Conservation (phyloP, 139 green algal species). For the Picochlorum sp. region DNA sequence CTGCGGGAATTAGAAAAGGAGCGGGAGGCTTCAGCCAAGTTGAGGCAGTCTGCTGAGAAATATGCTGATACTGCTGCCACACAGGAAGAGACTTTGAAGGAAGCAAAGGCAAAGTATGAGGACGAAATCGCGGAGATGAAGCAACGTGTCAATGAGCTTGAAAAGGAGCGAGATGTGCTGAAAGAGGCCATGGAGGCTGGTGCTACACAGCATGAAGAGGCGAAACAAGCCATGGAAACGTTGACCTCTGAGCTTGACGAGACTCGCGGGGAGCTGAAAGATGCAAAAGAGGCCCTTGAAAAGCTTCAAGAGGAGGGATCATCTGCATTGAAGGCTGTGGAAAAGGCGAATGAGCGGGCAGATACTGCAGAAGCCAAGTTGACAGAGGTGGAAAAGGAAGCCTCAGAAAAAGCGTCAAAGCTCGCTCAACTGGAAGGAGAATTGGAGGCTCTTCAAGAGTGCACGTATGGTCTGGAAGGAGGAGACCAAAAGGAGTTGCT, state of each 20-base stretch:
- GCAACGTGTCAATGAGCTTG: constrained; percentile 16
- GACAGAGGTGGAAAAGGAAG: constrained; percentile 8
- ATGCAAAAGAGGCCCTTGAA: neutral
- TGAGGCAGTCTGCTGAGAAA: constrained; percentile 2
- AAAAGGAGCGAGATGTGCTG: constrained; percentile 30
- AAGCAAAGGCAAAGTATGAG: neutral
- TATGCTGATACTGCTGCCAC: constrained; percentile 2
- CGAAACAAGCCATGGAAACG: constrained; percentile 29
- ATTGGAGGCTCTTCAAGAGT: constrained; percentile 61
- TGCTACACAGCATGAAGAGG: constrained; percentile 22
- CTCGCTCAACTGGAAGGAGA: constrained; percentile 40
- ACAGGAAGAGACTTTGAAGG: constrained; percentile 8
- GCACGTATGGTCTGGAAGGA: constrained; percentile 40
- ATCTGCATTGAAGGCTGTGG: neutral
- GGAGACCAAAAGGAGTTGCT: constrained; percentile 63
- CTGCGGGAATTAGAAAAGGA: constrained; percentile 28
- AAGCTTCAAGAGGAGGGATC: neutral
- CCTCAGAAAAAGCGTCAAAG: constrained; percentile 19
- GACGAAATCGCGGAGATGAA: constrained; percentile 4
- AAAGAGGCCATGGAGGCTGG: constrained; percentile 34
- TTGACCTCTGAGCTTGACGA: constrained; percentile 16
- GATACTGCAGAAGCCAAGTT: neutral
- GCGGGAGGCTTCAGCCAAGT: constrained; percentile 1
- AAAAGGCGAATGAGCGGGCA: neutral
- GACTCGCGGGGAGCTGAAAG: neutral